A percentile compares a stretch with the other conserved stretches of the same genome.
Evolutionary conservation across 2,329 filamentous ascomycete genomes (phyloP).

Genomic region (Epichloe hybrida): DNA sequence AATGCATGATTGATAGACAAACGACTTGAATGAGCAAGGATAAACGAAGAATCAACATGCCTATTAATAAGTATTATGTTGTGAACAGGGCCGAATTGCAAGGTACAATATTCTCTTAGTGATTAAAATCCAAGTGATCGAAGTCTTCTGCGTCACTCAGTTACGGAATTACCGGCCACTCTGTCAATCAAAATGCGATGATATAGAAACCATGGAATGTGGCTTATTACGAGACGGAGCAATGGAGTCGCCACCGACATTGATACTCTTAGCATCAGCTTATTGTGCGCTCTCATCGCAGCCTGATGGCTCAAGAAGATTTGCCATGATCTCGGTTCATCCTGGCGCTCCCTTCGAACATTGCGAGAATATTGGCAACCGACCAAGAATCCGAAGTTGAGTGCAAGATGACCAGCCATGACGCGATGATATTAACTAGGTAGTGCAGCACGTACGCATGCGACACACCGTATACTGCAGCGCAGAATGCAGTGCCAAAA

Average conservation of each 20-base stretch:
- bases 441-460: constrained; percentile 92
- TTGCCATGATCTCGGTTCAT: constrained; percentile 41
- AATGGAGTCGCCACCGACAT: neutral
- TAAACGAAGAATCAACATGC: neutral
- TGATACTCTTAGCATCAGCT: neutral
- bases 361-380: constrained; percentile 33
- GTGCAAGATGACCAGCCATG: constrained; percentile 79
- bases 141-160: neutral
- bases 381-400: constrained; percentile 48
- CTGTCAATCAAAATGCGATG: neutral
- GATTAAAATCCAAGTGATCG: neutral
- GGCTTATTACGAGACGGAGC: neutral
- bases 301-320: constrained; percentile 25
- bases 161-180: neutral
- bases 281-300: neutral
- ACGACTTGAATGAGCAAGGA: neutral
- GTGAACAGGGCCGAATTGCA: neutral
- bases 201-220: neutral
- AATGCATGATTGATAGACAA: constrained; percentile 3
- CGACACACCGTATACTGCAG: constrained; percentile 85
- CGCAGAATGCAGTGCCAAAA: constrained; percentile 71
- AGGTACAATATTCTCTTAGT: constrained; percentile 1
- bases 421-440: constrained; percentile 70
- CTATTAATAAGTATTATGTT: neutral
- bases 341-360: constrained; percentile 35